Evolutionary conservation across 257 asterid species (phyloP).

Genomic region (Schizonepeta tenuifolia): DNA sequence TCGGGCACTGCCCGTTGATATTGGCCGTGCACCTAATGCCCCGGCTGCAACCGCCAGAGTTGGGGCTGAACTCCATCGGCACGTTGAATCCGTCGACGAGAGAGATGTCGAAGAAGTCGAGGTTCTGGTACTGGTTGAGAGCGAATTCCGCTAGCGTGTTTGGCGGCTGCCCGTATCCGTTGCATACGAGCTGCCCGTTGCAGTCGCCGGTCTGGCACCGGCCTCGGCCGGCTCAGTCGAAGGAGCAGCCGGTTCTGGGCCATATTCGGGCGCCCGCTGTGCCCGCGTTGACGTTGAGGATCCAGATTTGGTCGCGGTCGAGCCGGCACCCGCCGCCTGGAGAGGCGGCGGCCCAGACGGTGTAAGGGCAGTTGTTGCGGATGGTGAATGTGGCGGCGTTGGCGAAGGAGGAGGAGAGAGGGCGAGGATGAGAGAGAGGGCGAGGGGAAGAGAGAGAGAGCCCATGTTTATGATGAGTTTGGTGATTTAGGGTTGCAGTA

Average conservation of each 20-base stretch:
- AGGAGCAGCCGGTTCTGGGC: conserved; percentile 49
- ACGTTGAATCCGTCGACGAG: conserved; percentile 70
- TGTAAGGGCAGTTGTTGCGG: conserved; percentile 51
- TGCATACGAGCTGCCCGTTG: conserved; percentile 45
- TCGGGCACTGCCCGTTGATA: conserved; percentile 57
- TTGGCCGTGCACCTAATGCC: conserved; percentile 44
- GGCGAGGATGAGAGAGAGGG: neutral
- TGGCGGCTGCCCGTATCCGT: conserved; percentile 53
- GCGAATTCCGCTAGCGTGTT: conserved; percentile 65
- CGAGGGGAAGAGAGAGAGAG: too few relatives aligned
- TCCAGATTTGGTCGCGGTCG: conserved; percentile 47
- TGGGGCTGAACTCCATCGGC: conserved; percentile 51
- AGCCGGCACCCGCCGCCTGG: conserved; percentile 61
- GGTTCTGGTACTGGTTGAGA: conserved; percentile 44
- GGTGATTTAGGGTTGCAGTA: neutral
- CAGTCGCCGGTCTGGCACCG: conserved; percentile 61
- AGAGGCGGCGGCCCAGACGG: conserved; percentile 51
- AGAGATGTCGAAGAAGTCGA: conserved; percentile 65
- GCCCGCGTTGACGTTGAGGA: conserved; percentile 39
- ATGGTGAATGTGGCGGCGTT: conserved; percentile 40
- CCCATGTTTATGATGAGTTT: neutral
- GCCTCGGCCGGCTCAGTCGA: conserved; percentile 43
- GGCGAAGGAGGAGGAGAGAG: conserved; percentile 14
- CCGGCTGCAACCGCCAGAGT: conserved; percentile 37
- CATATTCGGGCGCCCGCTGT: conserved; percentile 42